Evolutionary conservation across 116 monocot species (phyloP).

Genomic region (Papilionanthe hybrid): DNA sequence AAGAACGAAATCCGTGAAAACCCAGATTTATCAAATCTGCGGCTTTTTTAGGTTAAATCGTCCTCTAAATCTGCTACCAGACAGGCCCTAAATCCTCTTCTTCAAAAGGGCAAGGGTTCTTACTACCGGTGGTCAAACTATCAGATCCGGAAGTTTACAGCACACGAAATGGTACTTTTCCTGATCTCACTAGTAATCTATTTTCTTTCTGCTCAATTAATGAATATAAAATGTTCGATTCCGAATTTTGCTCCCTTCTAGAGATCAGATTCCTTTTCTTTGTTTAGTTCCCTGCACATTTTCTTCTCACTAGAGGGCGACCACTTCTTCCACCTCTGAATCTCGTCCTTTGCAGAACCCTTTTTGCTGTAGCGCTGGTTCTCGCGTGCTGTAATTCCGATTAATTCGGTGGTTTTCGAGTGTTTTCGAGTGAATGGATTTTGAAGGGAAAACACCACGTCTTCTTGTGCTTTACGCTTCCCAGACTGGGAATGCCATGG

Average conservation of each 20-base stretch:
- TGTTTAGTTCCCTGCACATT: background rate
- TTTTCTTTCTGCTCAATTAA: background rate
- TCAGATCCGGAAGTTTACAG: background rate
- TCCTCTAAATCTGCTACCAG: too few relatives aligned
- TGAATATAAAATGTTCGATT: background rate
- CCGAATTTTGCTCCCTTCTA: background rate
- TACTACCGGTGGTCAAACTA: too few relatives aligned
- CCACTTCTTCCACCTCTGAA: background rate
- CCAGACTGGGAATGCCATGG: conserved; percentile 88
- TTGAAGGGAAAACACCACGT: conserved; percentile 9
- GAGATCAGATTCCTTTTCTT: background rate
- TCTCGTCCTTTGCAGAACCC: background rate
- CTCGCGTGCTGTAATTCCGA: background rate
- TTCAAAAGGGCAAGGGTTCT: background rate
- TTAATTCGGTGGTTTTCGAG: background rate
- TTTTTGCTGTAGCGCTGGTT: background rate
- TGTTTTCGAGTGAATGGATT: background rate
- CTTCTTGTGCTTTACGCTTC: conserved; percentile 85
- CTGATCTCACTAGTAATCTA: background rate
- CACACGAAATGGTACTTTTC: background rate
- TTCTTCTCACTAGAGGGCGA: background rate
- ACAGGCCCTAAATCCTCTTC: background rate
- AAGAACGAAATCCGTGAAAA: too few relatives aligned
- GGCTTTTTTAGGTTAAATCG: too few relatives aligned
- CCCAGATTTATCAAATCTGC: too few relatives aligned